phyloP scores from a whole-genome alignment of 768 basidiomycete species.

The Tylopilus cervinicoccineus region DNA sequence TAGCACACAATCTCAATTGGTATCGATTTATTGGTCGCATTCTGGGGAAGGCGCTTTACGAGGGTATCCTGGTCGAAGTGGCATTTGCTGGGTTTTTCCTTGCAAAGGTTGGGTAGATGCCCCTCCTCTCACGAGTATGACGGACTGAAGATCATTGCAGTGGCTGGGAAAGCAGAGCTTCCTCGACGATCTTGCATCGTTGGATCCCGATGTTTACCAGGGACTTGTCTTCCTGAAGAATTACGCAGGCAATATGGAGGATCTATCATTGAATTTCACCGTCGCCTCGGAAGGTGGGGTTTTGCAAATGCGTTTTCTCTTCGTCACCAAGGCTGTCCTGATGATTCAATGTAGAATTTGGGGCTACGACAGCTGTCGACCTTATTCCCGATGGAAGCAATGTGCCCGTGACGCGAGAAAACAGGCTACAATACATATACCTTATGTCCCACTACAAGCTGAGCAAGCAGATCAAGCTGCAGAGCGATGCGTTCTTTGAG shows the following conservation, averaged over 20 bases:
- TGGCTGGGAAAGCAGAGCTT: conserved; percentile 93
- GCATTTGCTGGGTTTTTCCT: conserved; percentile 96
- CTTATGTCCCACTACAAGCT: conserved; percentile 86
- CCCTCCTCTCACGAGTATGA: not conserved
- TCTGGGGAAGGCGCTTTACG: conserved; percentile 94
- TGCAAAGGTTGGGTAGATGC: conserved; percentile 50
- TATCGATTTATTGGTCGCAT: conserved; percentile 92
- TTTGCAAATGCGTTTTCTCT: not conserved
- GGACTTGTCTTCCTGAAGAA: conserved; percentile 93
- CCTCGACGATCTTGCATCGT: conserved; percentile 87
- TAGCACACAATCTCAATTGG: conserved; percentile 86
- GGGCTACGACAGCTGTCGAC: conserved; percentile 68
- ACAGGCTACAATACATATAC: conserved; percentile 85
- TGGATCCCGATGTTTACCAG: conserved; percentile 90
- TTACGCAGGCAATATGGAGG: conserved; percentile 81
- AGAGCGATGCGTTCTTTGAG: conserved; percentile 85
- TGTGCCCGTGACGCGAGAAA: conserved; percentile 82
- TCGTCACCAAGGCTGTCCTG: not conserved
- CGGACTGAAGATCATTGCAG: conserved; percentile 33
- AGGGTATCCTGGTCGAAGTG: conserved; percentile 92
- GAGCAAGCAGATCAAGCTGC: conserved; percentile 81
- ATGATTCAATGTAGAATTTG: conserved; percentile 58
- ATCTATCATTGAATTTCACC: conserved; percentile 86
- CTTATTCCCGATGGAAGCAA: conserved; percentile 81
- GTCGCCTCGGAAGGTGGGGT: conserved; percentile 78